Conservation (phyloP, 805 yeast species). For the Zygotorulaspora florentina region DNA sequence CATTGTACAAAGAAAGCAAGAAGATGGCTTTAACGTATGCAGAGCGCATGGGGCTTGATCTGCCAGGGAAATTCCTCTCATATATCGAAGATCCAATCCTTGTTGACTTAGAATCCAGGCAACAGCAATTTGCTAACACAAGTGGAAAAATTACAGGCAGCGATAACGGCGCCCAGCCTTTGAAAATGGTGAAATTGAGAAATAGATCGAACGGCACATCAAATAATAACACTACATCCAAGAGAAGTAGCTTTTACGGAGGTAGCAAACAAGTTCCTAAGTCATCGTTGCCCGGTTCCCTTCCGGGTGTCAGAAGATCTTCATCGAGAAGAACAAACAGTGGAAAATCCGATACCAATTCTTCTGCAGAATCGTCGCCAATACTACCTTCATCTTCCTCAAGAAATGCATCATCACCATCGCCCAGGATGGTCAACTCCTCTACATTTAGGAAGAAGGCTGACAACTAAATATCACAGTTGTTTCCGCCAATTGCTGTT, state of each 20-base stretch:
- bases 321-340: conserved; percentile 19
- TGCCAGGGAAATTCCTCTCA: conserved; percentile 6
- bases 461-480: neutral
- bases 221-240: conserved; percentile 10
- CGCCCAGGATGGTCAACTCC: conserved; percentile 10
- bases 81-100: conserved; percentile 9
- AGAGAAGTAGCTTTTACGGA: conserved; percentile 30
- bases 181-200: conserved; percentile 13
- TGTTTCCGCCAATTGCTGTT: neutral
- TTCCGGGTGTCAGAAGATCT: conserved; percentile 26
- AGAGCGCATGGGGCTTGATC: conserved; percentile 13
- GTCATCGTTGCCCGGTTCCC: conserved; percentile 14
- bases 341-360: conserved; percentile 9
- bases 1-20: conserved; percentile 18
- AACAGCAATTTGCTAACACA: neutral
- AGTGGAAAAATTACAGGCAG: neutral
- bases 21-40: conserved; percentile 18
- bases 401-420: conserved; percentile 10
- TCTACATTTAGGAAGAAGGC: conserved; percentile 1
- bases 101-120: conserved; percentile 2
- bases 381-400: conserved; percentile 5
- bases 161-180: conserved; percentile 3
- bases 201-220: conserved; percentile 5
- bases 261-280: conserved; percentile 14
- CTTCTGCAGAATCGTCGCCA: conserved; percentile 14